A percentile compares a stretch with the other conserved stretches of the same genome.
Conservation (phyloP, 179 eudicot genomes). For the Silene coronaria region DNA sequence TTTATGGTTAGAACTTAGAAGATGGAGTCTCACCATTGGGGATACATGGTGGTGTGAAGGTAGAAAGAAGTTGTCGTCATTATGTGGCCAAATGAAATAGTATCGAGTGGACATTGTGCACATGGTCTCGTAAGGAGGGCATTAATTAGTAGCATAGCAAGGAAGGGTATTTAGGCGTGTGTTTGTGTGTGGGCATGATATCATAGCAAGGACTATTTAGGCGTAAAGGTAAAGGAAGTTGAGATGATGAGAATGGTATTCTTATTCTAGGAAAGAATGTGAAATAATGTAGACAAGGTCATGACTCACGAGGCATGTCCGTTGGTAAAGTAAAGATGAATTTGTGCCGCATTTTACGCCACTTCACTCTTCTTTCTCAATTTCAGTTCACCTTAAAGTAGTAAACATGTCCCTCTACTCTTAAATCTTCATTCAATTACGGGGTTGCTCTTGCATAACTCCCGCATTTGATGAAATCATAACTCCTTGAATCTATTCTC, state of each 20-base stretch:
- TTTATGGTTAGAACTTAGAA: too few species aligned
- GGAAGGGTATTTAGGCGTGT: too few species aligned
- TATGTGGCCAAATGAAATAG: too few species aligned
- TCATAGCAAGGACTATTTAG: neutral
- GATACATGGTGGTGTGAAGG: too few species aligned
- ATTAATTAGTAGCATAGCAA: too few species aligned
- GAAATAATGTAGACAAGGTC: conserved; percentile 7
- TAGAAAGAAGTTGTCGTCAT: too few species aligned
- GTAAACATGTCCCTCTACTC: neutral
- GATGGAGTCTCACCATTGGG: too few species aligned
- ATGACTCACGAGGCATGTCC: conserved; percentile 21
- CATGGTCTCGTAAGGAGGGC: too few species aligned
- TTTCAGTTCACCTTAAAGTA: conserved; percentile 15
- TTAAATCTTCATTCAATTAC: neutral
- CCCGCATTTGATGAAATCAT: neutral
- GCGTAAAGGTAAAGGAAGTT: conserved; percentile 11
- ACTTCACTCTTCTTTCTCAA: neutral
- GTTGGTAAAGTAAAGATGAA: neutral
- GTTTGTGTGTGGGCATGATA: too few species aligned
- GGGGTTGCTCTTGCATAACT: neutral
- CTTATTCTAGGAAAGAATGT: neutral
- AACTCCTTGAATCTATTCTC: too few species aligned
- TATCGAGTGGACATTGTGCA: too few species aligned
- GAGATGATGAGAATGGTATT: neutral
- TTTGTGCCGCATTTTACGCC: conserved; percentile 25